A percentile compares a stretch with the other conserved stretches of the same genome.
These are phyloP conservation scores for Trichosporon coremiiforme DNA, from an alignment of 1,284 basidiomycete genomes.

Conservation along the genomic window DNA sequence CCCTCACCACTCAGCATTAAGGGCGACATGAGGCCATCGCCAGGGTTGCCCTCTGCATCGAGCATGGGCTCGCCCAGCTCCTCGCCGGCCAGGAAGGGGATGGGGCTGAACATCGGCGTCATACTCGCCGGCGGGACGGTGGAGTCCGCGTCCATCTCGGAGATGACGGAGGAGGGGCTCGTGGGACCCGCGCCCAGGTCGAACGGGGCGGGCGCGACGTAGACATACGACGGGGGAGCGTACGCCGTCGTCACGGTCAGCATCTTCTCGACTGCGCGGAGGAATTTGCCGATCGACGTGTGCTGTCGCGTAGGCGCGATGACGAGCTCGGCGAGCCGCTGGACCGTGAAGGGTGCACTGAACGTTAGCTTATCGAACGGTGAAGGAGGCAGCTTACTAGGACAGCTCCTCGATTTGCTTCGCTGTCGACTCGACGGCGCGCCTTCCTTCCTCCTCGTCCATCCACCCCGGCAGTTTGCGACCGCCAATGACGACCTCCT, in stretches of 20 bases:
- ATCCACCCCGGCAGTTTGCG: constrained; percentile 61
- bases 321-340: constrained; percentile 85
- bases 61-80: constrained; percentile 28
- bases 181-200: not conserved
- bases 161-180: constrained; percentile 17
- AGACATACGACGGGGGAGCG: constrained; percentile 45
- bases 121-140: constrained; percentile 48
- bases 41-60: constrained; percentile 25
- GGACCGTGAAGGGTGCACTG: constrained; percentile 86
- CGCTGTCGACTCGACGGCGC: constrained; percentile 65
- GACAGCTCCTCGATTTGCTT: constrained; percentile 70
- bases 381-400: constrained; percentile 35
- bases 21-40: constrained; percentile 48
- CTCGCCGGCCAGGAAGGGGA: constrained; percentile 51
- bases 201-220: constrained; percentile 30
- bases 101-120: constrained; percentile 57
- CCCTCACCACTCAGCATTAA: constrained; percentile 38
- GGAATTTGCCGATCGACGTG: constrained; percentile 79
- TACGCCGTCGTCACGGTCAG: constrained; percentile 76
- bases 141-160: constrained; percentile 32
- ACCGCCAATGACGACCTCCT: constrained; percentile 55
- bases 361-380: constrained; percentile 31
- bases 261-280: constrained; percentile 82
- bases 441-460: constrained; percentile 66
- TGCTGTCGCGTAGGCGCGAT: constrained; percentile 72